Conservation (phyloP, 176 grass and related monocot genomes). For the Zea luxurians region DNA sequence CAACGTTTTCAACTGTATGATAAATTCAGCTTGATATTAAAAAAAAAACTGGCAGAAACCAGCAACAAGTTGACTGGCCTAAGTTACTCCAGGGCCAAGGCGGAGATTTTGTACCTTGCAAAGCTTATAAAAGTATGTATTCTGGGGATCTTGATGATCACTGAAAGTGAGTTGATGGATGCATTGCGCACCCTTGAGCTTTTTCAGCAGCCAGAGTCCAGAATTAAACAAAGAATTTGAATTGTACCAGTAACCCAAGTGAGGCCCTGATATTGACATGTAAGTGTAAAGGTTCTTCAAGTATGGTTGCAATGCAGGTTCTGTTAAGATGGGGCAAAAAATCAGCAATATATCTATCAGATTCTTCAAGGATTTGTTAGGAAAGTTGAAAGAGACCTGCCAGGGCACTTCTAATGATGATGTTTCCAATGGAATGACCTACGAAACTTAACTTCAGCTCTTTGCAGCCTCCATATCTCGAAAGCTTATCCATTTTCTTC, state of each 20-base stretch:
- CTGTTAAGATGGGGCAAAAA: conserved; percentile 46
- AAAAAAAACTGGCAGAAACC: conserved; percentile 29
- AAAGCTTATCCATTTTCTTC: conserved; percentile 84
- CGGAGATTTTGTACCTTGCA: conserved; percentile 61
- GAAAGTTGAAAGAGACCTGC: conserved; percentile 53
- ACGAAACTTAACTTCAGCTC: conserved; percentile 98
- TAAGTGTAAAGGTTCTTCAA: conserved; percentile 88
- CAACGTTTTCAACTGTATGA: conserved; percentile 83
- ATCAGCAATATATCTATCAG: conserved; percentile 27
- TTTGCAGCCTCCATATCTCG: conserved; percentile 80
- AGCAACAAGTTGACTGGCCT: neutral
- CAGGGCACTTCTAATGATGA: conserved; percentile 94
- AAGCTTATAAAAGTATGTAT: conserved; percentile 90
- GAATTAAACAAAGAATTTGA: conserved; percentile 98
- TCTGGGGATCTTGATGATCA: conserved; percentile 79
- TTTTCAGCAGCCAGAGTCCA: conserved; percentile 94
- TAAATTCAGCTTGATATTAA: neutral
- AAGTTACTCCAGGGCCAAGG: conserved; percentile 12
- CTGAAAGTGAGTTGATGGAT: conserved; percentile 97
- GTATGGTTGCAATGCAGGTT: conserved; percentile 66
- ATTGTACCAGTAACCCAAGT: conserved; percentile 93
- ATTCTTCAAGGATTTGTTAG: conserved; percentile 29
- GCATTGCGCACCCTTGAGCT: conserved; percentile 85
- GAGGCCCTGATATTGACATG: conserved; percentile 93
- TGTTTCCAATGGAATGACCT: conserved; percentile 95